Base-by-base conservation (phyloP, 2,329 filamentous ascomycete species). In the Monosporascus sp. region DNA sequence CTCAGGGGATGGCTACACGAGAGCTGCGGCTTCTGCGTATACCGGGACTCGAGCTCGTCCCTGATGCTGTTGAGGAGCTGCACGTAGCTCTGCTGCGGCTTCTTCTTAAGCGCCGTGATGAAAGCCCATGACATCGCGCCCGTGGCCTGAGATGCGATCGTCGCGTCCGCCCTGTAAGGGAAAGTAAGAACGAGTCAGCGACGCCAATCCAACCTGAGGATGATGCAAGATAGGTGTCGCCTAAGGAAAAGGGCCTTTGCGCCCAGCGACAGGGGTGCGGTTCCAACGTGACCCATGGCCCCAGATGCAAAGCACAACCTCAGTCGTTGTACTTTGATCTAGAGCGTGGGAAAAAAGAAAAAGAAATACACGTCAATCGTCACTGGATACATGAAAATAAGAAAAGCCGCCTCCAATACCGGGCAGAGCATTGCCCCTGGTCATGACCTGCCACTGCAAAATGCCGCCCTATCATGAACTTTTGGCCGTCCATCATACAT, bases 101-200 rank as follows among this genome's bases (percentile, higher is more conserved):
- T 96, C 76, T 92, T 90, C 78, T 89, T 92, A 66, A 97, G 80
- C 20, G 92, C 87, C 1, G 81, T 85, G 70, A 99, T 94, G 71
- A 99, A 99, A 2, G 94, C 94, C 85, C 89, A 97, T 3, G 91
- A 96, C 94, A 99, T 97, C 71, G 94, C 94, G 52, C 94, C 94
- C 0, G 94, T 99, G 36, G 94, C 93, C 74, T 97, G 82, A 53
- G 90, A 85, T 44, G 81, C 83, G 61, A 97, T 97, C 27, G 85
- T 89, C 14, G 94, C 92, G 70, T 99, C 94, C 73, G 90, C 89
- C 54, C 91, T 96, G 62, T 52, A 52, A 49, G 38, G 38, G 38
- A 41, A 46, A n/a, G n/a, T 18, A 49, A 46, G 31, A n/a, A 48
- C 18, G 17, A 48, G 61, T 69, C 50, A 68, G 63, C 49, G 51